phyloP scores from a whole-genome alignment of 1,284 basidiomycete species.

The Ceratobasidium papillatum region DNA sequence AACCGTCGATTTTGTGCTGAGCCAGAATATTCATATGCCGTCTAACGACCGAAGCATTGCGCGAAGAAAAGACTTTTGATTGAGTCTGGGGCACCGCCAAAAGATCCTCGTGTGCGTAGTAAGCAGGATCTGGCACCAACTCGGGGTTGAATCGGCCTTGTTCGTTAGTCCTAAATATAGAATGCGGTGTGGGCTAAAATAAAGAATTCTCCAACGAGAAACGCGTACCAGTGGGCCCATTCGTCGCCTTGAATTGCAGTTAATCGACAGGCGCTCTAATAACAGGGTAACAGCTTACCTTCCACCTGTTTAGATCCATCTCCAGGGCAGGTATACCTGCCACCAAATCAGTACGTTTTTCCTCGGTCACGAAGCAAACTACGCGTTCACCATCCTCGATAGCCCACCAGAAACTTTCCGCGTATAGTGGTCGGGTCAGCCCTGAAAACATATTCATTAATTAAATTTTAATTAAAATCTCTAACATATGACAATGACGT shows the following conservation, averaged over 20 bases:
- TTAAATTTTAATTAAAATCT: neutral
- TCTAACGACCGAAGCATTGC: constrained; percentile 73
- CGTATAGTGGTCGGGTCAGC: constrained; percentile 67
- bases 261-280: neutral
- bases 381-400: constrained; percentile 76
- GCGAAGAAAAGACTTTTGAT: constrained; percentile 69
- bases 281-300: constrained; percentile 78
- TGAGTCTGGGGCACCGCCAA: constrained; percentile 54
- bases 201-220: constrained; percentile 66
- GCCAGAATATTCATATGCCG: constrained; percentile 86
- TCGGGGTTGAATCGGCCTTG: constrained; percentile 30
- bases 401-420: constrained; percentile 81
- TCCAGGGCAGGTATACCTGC: constrained; percentile 75
- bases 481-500: neutral
- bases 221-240: constrained; percentile 25
- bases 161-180: constrained; percentile 72
- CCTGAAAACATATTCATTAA: constrained; percentile 44
- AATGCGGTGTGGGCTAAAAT: constrained; percentile 66
- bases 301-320: constrained; percentile 69
- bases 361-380: neutral
- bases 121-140: constrained; percentile 45
- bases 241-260: constrained; percentile 5
- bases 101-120: constrained; percentile 73
- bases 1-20: constrained; percentile 75
- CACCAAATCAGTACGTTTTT: neutral